Conservation (phyloP, 1,139 yeast species). For the Protomyces arabidopsidicola region DNA sequence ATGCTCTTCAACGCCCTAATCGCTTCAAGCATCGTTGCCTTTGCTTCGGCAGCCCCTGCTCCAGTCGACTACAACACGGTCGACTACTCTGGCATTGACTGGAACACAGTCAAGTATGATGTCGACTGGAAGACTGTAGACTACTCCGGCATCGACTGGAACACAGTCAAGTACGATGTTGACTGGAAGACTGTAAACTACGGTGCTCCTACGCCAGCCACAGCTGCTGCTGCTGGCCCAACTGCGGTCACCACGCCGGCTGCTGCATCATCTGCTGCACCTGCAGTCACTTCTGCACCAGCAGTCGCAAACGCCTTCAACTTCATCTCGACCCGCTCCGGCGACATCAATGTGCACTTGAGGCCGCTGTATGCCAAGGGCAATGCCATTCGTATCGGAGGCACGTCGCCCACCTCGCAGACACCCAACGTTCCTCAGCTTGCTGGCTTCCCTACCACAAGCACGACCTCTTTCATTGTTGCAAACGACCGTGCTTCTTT, state of each 20-base stretch:
- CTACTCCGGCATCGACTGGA: background rate
- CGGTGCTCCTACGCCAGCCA: background rate
- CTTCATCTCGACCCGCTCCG: constrained; percentile 3
- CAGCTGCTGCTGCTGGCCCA: background rate
- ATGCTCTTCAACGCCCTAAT: constrained; percentile 14
- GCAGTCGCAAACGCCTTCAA: background rate
- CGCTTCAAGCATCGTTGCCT: background rate
- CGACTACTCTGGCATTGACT: constrained; percentile 1
- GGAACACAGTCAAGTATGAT: background rate
- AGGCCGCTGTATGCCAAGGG: constrained; percentile 1
- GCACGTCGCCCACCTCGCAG: background rate
- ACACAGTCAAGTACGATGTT: background rate
- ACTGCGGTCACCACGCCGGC: background rate
- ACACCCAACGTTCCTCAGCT: background rate
- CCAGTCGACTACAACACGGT: background rate
- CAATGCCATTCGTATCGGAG: constrained; percentile 7
- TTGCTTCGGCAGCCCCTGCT: background rate
- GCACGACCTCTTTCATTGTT: background rate
- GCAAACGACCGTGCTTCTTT: background rate
- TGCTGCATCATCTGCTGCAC: background rate
- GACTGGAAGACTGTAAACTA: constrained; percentile 11
- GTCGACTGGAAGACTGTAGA: background rate
- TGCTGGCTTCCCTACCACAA: constrained; percentile 4
- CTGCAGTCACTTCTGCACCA: background rate
- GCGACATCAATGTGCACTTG: constrained; percentile 6